Evolutionary conservation across 176 grass and related monocot species (phyloP).

Genomic region (Poa annua): DNA sequence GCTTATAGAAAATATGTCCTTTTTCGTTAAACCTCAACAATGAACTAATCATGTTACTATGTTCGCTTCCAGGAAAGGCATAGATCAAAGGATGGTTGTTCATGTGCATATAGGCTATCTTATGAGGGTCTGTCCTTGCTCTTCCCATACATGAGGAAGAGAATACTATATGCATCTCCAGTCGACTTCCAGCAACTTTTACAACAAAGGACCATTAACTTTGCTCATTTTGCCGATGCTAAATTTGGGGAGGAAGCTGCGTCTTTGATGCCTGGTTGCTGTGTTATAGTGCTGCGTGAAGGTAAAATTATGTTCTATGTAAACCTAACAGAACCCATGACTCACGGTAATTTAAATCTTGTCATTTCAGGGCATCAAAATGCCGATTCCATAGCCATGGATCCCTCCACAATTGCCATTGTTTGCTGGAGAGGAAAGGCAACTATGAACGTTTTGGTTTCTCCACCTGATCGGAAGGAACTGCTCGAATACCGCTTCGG

Average conservation of each 20-base stretch:
- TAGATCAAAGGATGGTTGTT: conserved; percentile 70
- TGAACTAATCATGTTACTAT: background rate
- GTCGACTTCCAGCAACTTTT: conserved; percentile 73
- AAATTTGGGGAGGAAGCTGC: conserved; percentile 61
- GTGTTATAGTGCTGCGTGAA: conserved; percentile 68
- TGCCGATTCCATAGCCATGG: conserved; percentile 38
- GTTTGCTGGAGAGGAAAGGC: conserved; percentile 98
- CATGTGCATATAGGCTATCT: conserved; percentile 82
- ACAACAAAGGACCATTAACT: conserved; percentile 69
- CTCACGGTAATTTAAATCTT: conserved; percentile 3
- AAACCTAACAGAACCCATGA: background rate
- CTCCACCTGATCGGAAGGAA: conserved; percentile 71
- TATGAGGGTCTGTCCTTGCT: conserved; percentile 81
- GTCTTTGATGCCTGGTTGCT: conserved; percentile 70
- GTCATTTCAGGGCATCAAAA: conserved; percentile 46
- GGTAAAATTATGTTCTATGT: conserved; percentile 44
- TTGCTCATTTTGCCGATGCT: conserved; percentile 58
- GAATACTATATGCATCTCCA: conserved; percentile 64
- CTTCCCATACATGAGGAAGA: conserved; percentile 70
- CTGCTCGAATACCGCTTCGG: conserved; percentile 67
- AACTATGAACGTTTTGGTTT: conserved; percentile 83
- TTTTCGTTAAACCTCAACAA: conserved; percentile 10
- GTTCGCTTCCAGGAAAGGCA: conserved; percentile 72
- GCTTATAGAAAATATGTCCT: background rate
- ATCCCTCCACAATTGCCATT: conserved; percentile 68